These are phyloP conservation scores for Salvia splendens DNA, from an alignment of 257 asterid genomes.

Conservation along the genomic window DNA sequence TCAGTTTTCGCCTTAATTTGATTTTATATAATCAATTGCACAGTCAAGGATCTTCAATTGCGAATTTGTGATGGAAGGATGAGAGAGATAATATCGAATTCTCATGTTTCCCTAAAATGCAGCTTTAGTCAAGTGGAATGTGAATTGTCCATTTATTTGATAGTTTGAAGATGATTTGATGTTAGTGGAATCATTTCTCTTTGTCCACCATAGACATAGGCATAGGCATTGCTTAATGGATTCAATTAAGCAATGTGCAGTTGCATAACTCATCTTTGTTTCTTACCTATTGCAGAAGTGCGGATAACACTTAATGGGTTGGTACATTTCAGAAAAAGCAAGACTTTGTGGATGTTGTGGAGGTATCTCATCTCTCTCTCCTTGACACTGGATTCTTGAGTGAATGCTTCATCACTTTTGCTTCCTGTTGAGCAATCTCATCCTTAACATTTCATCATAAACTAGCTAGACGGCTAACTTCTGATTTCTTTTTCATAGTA, in stretches of 20 bases:
- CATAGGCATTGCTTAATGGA: not conserved
- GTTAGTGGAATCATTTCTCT: too few relatives aligned
- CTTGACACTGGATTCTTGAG: not conserved
- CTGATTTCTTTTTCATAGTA: too few relatives aligned
- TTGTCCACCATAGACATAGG: too few relatives aligned
- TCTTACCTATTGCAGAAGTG: slow-evolving; percentile 55
- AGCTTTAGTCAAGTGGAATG: not conserved
- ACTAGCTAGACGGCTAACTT: too few relatives aligned
- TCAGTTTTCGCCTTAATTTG: slow-evolving; percentile 1
- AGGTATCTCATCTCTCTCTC: slow-evolving; percentile 46
- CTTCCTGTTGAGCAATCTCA: too few relatives aligned
- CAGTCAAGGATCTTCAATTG: too few relatives aligned
- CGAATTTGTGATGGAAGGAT: too few relatives aligned
- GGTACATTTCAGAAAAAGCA: slow-evolving; percentile 77
- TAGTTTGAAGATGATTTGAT: not conserved
- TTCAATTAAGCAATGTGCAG: not conserved
- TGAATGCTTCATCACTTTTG: too few relatives aligned
- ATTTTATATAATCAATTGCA: not conserved
- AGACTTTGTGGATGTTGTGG: slow-evolving; percentile 91
- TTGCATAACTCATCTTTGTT: slow-evolving; percentile 20
- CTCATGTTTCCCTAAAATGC: not conserved
- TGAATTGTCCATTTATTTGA: not conserved
- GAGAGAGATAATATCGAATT: not conserved
- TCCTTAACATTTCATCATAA: too few relatives aligned
- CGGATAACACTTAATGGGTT: slow-evolving; percentile 92